Evolutionary conservation across 2,329 filamentous ascomycete species (phyloP), one percentile per base, ranked within the genome.

Genomic region (Colletotrichum cereale): DNA sequence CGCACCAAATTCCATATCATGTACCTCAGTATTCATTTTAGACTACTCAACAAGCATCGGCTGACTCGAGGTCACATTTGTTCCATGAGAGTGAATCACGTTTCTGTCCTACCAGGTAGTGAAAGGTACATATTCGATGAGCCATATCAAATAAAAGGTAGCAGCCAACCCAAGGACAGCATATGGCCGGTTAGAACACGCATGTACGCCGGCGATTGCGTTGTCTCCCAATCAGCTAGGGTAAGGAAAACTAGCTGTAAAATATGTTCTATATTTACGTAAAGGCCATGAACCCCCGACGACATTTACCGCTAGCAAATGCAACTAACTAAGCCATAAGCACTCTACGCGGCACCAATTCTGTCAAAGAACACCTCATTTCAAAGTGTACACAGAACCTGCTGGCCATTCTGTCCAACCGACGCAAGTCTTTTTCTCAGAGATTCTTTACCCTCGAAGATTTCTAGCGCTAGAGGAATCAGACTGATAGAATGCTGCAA

Each of bases 341-440:
- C 55, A 2, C 21, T 18, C 18, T 56, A 70, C 14, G 55, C 75
- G 18, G 75, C 71, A 0, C 79, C 79, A 42, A 71, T 57, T 1
- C 80, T 79, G 64, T 82, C 80, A 62, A 81, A 82, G 67, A 82
- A 82, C 0, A 75, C 77, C 75, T 82, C 79, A 31, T 82, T 78
- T 53, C 81, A 18, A 2, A 82, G 64, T 14, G 74, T 69, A 34
- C 79, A 67, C 16, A 82, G 61, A n/a, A 77, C 78, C 75, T 77
- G 78, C 60, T 81, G 80, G 21, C 79, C 80, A 1, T 72, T 42
- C 40, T 21, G 40, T 21, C 10, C 40, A 42, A 42, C 21, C 18
- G 16, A 42, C 40, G 6, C 16, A 42, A 18, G 2, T 7, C n/a
- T n/a, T n/a, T n/a, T n/a, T n/a, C n/a, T n/a, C n/a, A 18, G 21